A percentile compares a stretch with the other conserved stretches of the same genome.
Evolutionary conservation across 2,329 filamentous ascomycete species (phyloP).

Genomic region (Diaporthe humulicola): DNA sequence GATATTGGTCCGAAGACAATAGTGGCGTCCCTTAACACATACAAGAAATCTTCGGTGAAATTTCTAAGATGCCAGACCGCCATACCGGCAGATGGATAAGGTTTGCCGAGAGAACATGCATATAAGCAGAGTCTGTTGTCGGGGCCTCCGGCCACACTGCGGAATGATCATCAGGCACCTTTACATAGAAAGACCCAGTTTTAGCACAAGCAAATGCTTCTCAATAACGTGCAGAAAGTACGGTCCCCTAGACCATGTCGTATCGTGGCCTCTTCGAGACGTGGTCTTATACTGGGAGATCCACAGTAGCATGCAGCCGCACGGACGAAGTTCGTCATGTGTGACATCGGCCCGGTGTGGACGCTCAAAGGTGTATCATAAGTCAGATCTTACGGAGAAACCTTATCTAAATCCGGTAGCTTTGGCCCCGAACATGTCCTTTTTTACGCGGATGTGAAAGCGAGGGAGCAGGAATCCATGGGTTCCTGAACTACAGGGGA

Average conservation of each 20-base stretch:
- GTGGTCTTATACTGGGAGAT: neutral
- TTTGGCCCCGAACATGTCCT: neutral
- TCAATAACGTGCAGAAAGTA: neutral
- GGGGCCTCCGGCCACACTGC: neutral
- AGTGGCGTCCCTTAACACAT: neutral
- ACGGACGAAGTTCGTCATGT: conserved; percentile 17
- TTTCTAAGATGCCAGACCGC: neutral
- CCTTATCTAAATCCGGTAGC: conserved; percentile 7
- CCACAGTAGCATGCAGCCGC: conserved; percentile 7
- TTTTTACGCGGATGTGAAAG: neutral
- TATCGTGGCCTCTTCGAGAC: neutral
- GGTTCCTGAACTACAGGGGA: neutral
- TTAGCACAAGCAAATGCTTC: neutral
- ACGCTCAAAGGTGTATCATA: neutral
- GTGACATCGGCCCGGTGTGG: conserved; percentile 21
- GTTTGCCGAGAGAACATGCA: neutral
- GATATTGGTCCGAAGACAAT: neutral
- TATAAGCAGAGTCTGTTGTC: neutral
- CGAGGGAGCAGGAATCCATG: neutral
- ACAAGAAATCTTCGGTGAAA: neutral
- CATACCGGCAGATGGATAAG: neutral
- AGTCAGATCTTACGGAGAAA: conserved; percentile 27
- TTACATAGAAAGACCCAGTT: neutral
- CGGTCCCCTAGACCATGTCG: neutral
- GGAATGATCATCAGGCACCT: neutral